Percentiles rank a stretch among this genome's conserved stretches.
phyloP scores from a whole-genome alignment of 306 rosid species.

The Vigna radiata region DNA sequence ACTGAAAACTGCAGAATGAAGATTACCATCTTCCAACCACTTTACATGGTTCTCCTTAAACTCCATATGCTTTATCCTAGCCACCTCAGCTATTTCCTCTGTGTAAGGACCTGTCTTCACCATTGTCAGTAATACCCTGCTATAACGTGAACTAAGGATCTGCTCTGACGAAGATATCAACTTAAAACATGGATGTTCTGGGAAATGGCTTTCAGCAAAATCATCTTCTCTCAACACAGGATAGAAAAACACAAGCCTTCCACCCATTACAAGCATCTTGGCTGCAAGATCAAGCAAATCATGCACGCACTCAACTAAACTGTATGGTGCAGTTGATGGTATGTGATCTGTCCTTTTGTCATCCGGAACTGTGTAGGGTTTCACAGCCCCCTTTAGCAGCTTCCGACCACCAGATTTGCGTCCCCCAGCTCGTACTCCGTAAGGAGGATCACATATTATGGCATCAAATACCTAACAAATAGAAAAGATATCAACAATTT shows the following conservation, averaged over 20 bases:
- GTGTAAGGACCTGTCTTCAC: slow-evolving; percentile 74
- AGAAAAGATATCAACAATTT: slow-evolving; percentile 28
- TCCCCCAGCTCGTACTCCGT: slow-evolving; percentile 99
- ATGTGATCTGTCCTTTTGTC: slow-evolving; percentile 92
- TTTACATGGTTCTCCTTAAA: slow-evolving; percentile 90
- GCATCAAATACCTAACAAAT: slow-evolving; percentile 79
- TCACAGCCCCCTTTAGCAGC: slow-evolving; percentile 79
- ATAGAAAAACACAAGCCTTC: slow-evolving; percentile 94
- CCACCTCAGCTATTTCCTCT: slow-evolving; percentile 76
- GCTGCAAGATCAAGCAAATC: slow-evolving; percentile 96
- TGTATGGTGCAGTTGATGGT: slow-evolving; percentile 92
- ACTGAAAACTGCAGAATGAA: slow-evolving; percentile 91
- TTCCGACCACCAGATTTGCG: slow-evolving; percentile 98
- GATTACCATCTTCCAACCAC: slow-evolving; percentile 97
- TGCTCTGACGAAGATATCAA: slow-evolving; percentile 78
- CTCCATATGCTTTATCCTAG: slow-evolving; percentile 68
- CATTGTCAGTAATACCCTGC: slow-evolving; percentile 89
- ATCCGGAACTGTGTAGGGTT: slow-evolving; percentile 83
- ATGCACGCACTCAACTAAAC: slow-evolving; percentile 92
- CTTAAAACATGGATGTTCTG: slow-evolving; percentile 81
- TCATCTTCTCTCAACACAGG: slow-evolving; percentile 91
- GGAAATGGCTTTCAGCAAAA: slow-evolving; percentile 58
- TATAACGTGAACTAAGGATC: slow-evolving; percentile 90
- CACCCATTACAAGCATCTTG: slow-evolving; percentile 76
- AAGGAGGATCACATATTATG: slow-evolving; percentile 97